A percentile compares a stretch with the other conserved stretches of the same genome.
phyloP scores from a whole-genome alignment of 169 alveolate species.

The Amoebophrya sp. region DNA sequence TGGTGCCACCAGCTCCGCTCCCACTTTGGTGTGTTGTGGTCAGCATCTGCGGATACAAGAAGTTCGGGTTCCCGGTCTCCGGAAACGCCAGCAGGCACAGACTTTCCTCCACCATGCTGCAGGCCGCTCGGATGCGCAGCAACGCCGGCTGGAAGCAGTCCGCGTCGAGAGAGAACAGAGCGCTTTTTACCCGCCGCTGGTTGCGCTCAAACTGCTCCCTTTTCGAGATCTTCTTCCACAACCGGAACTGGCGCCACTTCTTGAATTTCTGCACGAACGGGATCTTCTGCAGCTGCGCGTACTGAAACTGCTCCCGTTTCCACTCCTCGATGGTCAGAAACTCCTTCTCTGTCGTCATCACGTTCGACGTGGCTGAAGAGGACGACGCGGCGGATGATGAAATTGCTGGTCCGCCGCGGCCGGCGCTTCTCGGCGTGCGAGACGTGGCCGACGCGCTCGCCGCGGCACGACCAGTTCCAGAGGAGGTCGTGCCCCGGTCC shows the following conservation, averaged over 20 bases:
- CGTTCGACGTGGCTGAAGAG: too few relatives aligned
- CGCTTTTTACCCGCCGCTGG: neutral
- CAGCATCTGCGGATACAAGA: too few relatives aligned
- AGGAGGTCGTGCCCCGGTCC: too few relatives aligned
- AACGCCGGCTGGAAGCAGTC: neutral
- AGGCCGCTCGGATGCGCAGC: neutral
- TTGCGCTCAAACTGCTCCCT: neutral
- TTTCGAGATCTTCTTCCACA: conserved; percentile 57
- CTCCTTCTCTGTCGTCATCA: too few relatives aligned
- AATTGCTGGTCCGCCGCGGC: too few relatives aligned
- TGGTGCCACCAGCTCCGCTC: too few relatives aligned
- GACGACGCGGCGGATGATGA: too few relatives aligned
- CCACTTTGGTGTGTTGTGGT: too few relatives aligned
- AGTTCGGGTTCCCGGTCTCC: neutral
- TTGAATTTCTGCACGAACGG: conserved; percentile 61
- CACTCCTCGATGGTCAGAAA: conserved; percentile 64
- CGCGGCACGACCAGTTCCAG: too few relatives aligned
- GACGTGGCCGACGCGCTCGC: too few relatives aligned
- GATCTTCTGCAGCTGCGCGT: conserved; percentile 53
- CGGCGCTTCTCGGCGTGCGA: too few relatives aligned
- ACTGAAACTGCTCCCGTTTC: conserved; percentile 64
- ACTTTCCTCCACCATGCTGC: neutral
- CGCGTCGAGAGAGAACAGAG: neutral
- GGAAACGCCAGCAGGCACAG: neutral
- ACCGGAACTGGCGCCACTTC: conserved; percentile 63